A percentile compares a stretch with the other conserved stretches of the same genome.
These are phyloP conservation scores for Hymenoscyphus scutula DNA, from an alignment of 2,329 filamentous ascomycete species.

Conservation along the genomic window DNA sequence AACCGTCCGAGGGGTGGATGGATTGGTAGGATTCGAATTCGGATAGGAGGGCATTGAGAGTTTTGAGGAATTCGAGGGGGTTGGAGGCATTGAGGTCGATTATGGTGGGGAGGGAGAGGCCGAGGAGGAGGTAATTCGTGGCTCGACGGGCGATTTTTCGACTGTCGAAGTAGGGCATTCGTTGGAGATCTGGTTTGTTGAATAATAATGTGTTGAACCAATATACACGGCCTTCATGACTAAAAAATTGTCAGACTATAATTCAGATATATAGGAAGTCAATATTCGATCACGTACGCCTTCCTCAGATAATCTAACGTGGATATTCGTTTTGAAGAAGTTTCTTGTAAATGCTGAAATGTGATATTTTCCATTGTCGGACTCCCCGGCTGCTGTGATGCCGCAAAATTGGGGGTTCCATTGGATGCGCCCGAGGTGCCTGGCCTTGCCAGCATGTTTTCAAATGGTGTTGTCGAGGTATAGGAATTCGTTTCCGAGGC, in stretches of 20 bases:
- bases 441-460: conserved; percentile 34
- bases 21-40: conserved; percentile 95
- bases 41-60: conserved; percentile 77
- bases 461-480: conserved; percentile 31
- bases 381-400: conserved; percentile 29
- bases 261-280: no score
- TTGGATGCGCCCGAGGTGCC: conserved; percentile 24
- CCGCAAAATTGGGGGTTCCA: conserved; percentile 19
- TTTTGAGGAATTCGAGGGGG: conserved; percentile 80
- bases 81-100: conserved; percentile 82
- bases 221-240: conserved; percentile 90
- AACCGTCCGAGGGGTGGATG: conserved; percentile 75
- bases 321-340: conserved; percentile 87
- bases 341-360: conserved; percentile 71
- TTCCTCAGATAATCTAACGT: conserved; percentile 91
- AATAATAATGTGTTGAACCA: conserved; percentile 99
- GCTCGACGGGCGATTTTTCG: conserved; percentile 85
- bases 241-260: no score
- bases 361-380: conserved; percentile 38
- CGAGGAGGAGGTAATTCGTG: conserved; percentile 89
- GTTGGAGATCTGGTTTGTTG: conserved; percentile 73
- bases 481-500: conserved; percentile 24
- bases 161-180: conserved; percentile 81
- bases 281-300: conserved; percentile 69
- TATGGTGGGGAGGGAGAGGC: conserved; percentile 84